Percentiles rank a stretch among this genome's conserved stretches.
These are phyloP conservation scores for Fagopyrum tataricum DNA, from an alignment of 148 eudicot species.

Conservation along the genomic window DNA sequence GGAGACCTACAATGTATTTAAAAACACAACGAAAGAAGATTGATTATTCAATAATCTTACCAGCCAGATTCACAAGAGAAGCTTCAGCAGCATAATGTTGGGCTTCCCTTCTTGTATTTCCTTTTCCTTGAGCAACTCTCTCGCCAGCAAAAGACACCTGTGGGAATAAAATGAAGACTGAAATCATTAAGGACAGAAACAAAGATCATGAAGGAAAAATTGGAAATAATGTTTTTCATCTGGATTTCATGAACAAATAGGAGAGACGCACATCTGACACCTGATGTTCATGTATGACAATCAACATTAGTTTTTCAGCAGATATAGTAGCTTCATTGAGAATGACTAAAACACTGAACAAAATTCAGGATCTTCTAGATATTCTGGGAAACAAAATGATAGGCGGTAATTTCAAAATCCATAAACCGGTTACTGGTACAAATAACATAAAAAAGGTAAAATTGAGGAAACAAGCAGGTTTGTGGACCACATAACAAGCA, in stretches of 20 bases:
- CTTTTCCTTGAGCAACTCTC: constrained; percentile 54
- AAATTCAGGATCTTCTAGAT: background rate
- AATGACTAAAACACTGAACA: background rate
- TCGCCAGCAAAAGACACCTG: constrained; percentile 68
- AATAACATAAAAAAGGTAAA: background rate
- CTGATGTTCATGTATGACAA: background rate
- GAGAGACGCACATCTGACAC: background rate
- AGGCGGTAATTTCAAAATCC: too few species aligned
- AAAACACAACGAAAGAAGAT: background rate
- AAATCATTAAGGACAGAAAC: background rate
- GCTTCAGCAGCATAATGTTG: constrained; percentile 46
- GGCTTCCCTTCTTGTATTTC: constrained; percentile 56
- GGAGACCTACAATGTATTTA: background rate
- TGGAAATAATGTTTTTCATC: background rate
- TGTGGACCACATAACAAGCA: background rate
- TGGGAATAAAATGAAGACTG: constrained; percentile 1
- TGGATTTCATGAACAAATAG: background rate
- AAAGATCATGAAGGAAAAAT: background rate
- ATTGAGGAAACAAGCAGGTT: background rate
- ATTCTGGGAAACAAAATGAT: too few species aligned
- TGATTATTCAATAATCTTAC: constrained; percentile 24
- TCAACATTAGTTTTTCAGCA: background rate
- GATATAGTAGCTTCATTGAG: background rate
- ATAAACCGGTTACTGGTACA: too few species aligned
- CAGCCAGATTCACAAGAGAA: constrained; percentile 68